These are phyloP conservation scores for Cryphonectria radicalis DNA, from an alignment of 2,329 filamentous ascomycete species.

Conservation along the genomic window DNA sequence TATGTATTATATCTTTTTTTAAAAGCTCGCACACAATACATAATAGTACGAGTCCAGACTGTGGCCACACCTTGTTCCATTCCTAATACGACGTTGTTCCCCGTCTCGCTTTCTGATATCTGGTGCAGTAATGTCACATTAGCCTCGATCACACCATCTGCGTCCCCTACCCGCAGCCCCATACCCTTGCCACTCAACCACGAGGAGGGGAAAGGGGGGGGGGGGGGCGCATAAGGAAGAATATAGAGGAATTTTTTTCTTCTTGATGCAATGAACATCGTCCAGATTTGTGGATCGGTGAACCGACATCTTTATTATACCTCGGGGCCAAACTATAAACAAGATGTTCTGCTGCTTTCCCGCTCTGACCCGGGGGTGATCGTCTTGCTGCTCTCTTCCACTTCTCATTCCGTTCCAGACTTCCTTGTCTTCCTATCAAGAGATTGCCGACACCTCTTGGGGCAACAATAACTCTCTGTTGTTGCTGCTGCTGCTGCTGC, in stretches of 20 bases:
- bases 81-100: conserved; percentile 15
- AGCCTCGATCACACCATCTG: conserved; percentile 28
- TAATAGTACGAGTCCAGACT: background rate
- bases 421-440: background rate
- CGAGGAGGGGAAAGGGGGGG: too few relatives aligned
- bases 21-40: background rate
- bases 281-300: background rate
- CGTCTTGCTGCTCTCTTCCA: background rate
- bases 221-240: background rate
- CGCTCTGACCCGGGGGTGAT: background rate
- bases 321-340: background rate
- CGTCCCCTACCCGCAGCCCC: conserved; percentile 17
- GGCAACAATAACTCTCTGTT: background rate
- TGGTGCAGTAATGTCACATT: conserved; percentile 24
- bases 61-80: conserved; percentile 2
- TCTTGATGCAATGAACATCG: background rate
- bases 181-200: conserved; percentile 23
- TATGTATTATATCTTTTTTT: background rate
- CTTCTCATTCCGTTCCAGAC: background rate
- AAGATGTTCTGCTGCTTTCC: background rate
- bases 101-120: conserved; percentile 11
- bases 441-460: background rate
- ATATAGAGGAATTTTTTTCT: background rate
- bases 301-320: background rate
- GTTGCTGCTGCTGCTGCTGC: background rate